Evolutionary conservation across 345 rosid genomes (phyloP).

Genomic region (Corymbia maculata): DNA sequence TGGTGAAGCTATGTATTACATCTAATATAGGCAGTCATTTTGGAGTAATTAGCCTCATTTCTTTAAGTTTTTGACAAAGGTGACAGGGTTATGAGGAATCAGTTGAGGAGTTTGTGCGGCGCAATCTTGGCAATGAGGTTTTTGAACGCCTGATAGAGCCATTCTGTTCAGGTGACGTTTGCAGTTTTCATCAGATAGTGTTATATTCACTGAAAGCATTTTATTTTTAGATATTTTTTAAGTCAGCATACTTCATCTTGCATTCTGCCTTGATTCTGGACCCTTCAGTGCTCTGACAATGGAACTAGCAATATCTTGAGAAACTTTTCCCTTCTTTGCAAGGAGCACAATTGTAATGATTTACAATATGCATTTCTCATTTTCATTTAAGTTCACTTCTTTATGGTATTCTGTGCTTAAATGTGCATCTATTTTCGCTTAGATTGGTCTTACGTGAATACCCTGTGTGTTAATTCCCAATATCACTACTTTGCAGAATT

Average conservation of each 20-base stretch:
- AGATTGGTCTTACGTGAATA: neutral
- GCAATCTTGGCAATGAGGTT: conserved; percentile 89
- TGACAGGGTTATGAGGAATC: conserved; percentile 97
- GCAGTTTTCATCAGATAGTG: neutral
- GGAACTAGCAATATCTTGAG: neutral
- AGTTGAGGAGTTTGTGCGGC: conserved; percentile 89
- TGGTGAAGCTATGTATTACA: neutral
- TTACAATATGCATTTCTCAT: neutral
- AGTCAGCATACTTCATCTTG: neutral
- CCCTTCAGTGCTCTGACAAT: neutral
- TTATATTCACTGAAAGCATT: neutral
- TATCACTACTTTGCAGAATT: neutral
- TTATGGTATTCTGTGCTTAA: neutral
- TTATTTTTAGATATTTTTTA: neutral
- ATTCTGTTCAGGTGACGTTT: conserved; percentile 76
- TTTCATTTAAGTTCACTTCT: neutral
- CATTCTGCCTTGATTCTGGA: neutral
- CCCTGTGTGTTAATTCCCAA: neutral
- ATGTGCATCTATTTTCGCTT: neutral
- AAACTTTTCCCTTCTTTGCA: neutral
- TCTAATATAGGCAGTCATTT: neutral
- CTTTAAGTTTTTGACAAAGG: conserved; percentile 48
- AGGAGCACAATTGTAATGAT: neutral
- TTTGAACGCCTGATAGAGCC: conserved; percentile 94
- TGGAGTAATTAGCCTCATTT: conserved; percentile 27